phyloP scores from a whole-genome alignment of 2,329 filamentous ascomycete species.

The Dactylellina parvicollis region DNA sequence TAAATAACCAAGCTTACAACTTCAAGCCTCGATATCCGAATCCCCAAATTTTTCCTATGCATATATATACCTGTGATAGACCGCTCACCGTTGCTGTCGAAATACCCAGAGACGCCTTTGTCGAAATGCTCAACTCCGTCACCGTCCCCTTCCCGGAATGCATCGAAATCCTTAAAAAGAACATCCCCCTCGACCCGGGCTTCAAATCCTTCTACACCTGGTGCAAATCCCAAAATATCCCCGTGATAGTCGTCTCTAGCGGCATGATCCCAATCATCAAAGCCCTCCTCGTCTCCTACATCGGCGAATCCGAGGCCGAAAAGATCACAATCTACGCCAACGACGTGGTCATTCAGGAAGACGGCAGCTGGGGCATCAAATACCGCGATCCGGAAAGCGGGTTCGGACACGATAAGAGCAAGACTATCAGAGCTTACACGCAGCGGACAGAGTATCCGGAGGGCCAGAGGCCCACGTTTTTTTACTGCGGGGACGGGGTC shows the following conservation, averaged over 20 bases:
- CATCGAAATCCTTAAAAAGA: conserved; percentile 77
- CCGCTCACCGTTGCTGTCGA: too few relatives aligned
- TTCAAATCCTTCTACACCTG: conserved; percentile 90
- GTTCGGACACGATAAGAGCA: conserved; percentile 96
- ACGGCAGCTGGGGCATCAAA: conserved; percentile 84
- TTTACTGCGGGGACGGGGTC: conserved; percentile 95
- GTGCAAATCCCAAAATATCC: conserved; percentile 82
- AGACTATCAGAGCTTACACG: conserved; percentile 88
- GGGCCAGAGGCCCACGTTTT: conserved; percentile 75
- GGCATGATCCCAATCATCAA: conserved; percentile 94
- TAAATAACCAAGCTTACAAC: too few relatives aligned
- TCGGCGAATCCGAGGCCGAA: conserved; percentile 76
- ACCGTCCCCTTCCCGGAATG: conserved; percentile 82
- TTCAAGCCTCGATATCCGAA: too few relatives aligned
- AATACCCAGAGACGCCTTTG: conserved; percentile 79
- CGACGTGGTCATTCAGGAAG: conserved; percentile 79
- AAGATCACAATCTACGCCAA: conserved; percentile 93
- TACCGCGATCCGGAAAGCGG: conserved; percentile 83
- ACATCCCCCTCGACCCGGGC: conserved; percentile 86
- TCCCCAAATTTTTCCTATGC: conserved; percentile 16
- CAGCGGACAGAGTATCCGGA: conserved; percentile 70
- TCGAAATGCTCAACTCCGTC: conserved; percentile 90
- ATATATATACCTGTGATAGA: too few relatives aligned
- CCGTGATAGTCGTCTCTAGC: conserved; percentile 88
- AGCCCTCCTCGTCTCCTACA: conserved; percentile 79